These are phyloP conservation scores for Gleditsia sinensis DNA, from an alignment of 306 rosid species.

Conservation along the genomic window DNA sequence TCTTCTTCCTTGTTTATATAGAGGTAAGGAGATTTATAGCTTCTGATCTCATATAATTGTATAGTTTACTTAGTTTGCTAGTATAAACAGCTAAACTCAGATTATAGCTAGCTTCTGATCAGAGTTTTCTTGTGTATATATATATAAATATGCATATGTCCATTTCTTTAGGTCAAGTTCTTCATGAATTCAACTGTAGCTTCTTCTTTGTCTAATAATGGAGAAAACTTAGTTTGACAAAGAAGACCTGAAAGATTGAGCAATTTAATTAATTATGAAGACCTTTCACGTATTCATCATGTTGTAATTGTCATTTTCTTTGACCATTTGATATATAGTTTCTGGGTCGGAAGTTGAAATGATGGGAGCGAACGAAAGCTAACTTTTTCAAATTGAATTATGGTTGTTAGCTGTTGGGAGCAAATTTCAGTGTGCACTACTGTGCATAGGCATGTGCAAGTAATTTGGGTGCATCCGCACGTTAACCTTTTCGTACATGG, in stretches of 20 bases:
- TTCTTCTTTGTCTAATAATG: not conserved
- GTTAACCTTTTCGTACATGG: not conserved
- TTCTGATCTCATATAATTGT: no score
- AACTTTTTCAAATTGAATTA: not conserved
- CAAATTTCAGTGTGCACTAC: no score
- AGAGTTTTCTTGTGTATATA: not conserved
- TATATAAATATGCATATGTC: not conserved
- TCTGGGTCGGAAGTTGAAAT: no score
- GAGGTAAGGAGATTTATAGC: slow-evolving; percentile 20
- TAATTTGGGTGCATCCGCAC: not conserved
- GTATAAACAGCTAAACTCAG: not conserved
- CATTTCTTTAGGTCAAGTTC: not conserved
- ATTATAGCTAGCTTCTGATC: not conserved
- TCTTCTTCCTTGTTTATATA: not conserved
- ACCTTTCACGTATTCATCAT: not conserved
- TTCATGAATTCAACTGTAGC: not conserved
- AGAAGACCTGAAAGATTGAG: no score
- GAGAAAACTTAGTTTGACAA: no score
- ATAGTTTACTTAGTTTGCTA: not conserved
- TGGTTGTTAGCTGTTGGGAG: no score
- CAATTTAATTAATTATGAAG: no score
- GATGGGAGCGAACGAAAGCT: not conserved
- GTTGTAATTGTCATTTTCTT: no score
- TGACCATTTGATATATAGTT: no score
- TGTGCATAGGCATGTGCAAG: not conserved